Percentiles rank a stretch among this genome's conserved stretches.
Conservation (phyloP, 129 eudicot genomes). For the Pulicaria dysenterica region DNA sequence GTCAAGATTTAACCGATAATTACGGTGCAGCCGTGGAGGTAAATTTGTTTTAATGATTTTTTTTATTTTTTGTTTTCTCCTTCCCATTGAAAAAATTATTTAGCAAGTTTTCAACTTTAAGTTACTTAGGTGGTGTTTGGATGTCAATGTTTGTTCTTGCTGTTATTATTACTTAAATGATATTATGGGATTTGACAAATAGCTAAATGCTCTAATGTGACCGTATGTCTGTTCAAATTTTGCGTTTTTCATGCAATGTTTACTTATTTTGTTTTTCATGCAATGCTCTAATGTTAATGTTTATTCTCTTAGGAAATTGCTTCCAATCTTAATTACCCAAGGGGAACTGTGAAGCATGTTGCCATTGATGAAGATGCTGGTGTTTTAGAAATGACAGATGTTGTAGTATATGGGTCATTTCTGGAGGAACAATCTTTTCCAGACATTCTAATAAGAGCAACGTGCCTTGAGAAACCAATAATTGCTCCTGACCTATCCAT, state of each 20-base stretch:
- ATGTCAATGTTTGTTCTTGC: not conserved
- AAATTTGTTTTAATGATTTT: not conserved
- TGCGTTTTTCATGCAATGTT: not conserved
- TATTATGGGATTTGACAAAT: not conserved
- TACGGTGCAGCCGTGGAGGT: constrained; percentile 78
- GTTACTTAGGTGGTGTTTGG: constrained; percentile 9
- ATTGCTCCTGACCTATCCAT: constrained; percentile 74
- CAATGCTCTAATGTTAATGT: constrained; percentile 14
- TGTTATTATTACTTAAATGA: not conserved
- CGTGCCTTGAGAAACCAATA: constrained; percentile 85
- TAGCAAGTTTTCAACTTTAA: constrained; percentile 21
- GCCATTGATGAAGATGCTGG: constrained; percentile 44
- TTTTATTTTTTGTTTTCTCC: not conserved
- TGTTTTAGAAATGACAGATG: constrained; percentile 51
- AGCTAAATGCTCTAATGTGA: not conserved
- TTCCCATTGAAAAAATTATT: not conserved
- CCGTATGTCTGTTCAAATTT: not conserved
- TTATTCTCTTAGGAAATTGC: constrained; percentile 59
- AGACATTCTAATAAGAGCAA: constrained; percentile 61
- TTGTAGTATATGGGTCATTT: constrained; percentile 84
- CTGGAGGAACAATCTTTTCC: constrained; percentile 82
- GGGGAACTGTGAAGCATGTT: constrained; percentile 59
- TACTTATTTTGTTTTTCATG: not conserved
- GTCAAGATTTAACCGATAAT: constrained; percentile 56
- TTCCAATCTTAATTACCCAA: constrained; percentile 57